Base-by-base conservation (phyloP, 768 basidiomycete genomes). In the Trametes maxima region DNA sequence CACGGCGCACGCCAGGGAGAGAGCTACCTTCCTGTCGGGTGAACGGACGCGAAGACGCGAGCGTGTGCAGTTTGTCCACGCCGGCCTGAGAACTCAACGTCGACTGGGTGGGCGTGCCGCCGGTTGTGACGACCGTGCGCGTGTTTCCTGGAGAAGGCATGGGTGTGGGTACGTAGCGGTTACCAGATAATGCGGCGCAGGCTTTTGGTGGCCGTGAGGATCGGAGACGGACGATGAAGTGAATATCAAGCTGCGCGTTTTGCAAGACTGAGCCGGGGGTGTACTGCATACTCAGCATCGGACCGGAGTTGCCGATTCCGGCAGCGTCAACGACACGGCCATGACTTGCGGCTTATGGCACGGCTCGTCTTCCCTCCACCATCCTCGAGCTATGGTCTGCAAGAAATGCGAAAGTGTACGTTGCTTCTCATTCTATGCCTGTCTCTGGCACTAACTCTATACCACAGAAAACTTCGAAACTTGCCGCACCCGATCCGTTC, bases 401-500 rank as follows among this genome's bases (percentile, higher is more conserved):
- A 87, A 83, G 76, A 94, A 91, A 80, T 94, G 92, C 75, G 90
- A 92, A 77, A 79, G 82, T 74, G 91, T 85, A 60, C 44, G 81
- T 73, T 10, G 12, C 2, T 8, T 28, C 42, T 56, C 47, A 56
- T 66, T 57, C 56, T n/a, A 65, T 28, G 16, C 45, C 13, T 37
- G 5, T 33, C 25, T 13, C 42, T 43, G 59, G 63, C 37, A 55
- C 60, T 73, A 65, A 68, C 69, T 70, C 13, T 72, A 73, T 13
- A 11, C 7, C 24, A 1, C 65, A 94, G 92, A 94, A 94, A 92
- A 83, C 92, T 56, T 93, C 91, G 59, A 94, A 91, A 74, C 82
- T 94, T 46, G 92, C 92, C 57, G 92, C 92, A 3, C 93, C 92
- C 48, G 92, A 94, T 77, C 92, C 92, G 42, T 94, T 93, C 76